Evolutionary conservation across 495 filamentous ascomycete species (phyloP).

Genomic region (Aspergillus kassunensis): DNA sequence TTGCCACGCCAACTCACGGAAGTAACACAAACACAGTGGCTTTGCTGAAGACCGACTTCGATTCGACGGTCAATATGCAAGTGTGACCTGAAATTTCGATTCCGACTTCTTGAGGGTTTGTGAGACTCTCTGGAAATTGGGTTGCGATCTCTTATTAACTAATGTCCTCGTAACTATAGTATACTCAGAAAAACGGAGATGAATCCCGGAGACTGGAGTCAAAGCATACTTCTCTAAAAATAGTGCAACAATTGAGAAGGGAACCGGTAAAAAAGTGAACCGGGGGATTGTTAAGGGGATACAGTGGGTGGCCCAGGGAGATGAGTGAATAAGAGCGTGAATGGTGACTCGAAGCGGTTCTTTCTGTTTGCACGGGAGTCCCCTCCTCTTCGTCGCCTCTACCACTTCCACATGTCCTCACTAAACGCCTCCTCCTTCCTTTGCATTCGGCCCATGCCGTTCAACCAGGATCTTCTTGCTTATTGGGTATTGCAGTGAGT

Average conservation of each 20-base stretch:
- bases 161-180: too few species aligned
- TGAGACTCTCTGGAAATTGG: too few species aligned
- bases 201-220: too few species aligned
- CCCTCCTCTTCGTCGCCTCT: not conserved
- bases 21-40: slow-evolving; percentile 4
- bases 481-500: not conserved
- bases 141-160: too few species aligned
- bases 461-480: not conserved
- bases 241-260: not conserved
- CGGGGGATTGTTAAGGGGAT: not conserved
- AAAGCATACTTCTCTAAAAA: too few species aligned
- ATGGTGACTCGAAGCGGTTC: not conserved
- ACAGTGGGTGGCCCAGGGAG: too few species aligned
- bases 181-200: too few species aligned
- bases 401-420: not conserved
- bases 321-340: too few species aligned
- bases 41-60: not conserved
- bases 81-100: not conserved
- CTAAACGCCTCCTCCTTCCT: not conserved
- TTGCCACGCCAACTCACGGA: not conserved
- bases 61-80: not conserved
- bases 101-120: not conserved
- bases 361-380: not conserved
- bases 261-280: too few species aligned
- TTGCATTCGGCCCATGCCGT: not conserved